phyloP scores from a whole-genome alignment of 2,329 filamentous ascomycete genomes.

The Alternaria infectoria region DNA sequence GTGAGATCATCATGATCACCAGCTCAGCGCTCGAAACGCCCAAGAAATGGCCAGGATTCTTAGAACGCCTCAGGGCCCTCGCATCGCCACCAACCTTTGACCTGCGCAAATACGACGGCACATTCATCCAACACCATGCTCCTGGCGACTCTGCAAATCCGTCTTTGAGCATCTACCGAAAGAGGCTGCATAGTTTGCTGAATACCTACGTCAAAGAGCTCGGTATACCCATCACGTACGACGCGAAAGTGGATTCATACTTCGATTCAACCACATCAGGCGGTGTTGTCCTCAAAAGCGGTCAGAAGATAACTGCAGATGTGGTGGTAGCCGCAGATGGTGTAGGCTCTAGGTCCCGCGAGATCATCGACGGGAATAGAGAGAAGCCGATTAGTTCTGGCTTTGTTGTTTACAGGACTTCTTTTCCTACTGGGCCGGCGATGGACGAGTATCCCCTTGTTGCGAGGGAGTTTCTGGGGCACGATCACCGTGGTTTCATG shows the following conservation, averaged over 20 bases:
- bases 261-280: not conserved
- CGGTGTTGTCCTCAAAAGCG: not conserved
- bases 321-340: conserved; percentile 13
- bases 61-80: not conserved
- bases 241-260: not conserved
- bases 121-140: not conserved
- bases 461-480: not conserved
- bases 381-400: conserved; percentile 5
- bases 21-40: not conserved
- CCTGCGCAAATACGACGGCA: not conserved
- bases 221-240: conserved; percentile 1
- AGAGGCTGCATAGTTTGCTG: conserved; percentile 1
- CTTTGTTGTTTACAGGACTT: not conserved
- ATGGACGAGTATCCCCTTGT: conserved; percentile 6
- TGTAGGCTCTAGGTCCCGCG: conserved; percentile 7
- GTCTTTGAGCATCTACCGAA: not conserved
- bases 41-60: conserved; percentile 1
- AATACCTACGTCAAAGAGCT: not conserved
- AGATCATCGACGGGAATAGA: conserved; percentile 3
- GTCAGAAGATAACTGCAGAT: not conserved
- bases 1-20: not conserved
- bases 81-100: not conserved
- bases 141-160: not conserved
- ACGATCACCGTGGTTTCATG: not conserved
- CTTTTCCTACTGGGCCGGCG: not conserved